Conservation (phyloP, 1,284 basidiomycete species). For the Ustilago nuda region DNA sequence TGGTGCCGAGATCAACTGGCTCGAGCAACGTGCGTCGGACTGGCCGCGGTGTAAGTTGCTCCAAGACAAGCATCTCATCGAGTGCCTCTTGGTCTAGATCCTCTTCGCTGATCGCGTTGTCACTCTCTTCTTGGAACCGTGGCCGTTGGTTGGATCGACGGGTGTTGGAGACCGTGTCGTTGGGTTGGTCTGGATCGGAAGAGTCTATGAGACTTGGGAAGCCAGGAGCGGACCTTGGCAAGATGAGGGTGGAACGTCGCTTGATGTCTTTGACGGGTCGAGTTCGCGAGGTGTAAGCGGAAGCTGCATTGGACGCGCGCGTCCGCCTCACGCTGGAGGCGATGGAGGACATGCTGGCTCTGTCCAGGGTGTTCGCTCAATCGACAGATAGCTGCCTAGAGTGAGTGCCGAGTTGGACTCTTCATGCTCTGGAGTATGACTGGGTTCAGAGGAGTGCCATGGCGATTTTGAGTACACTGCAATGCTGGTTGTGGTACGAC, state of each 20-base stretch:
- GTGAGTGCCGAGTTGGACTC: too few species aligned
- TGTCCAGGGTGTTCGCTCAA: not conserved
- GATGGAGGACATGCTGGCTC: conserved; percentile 12
- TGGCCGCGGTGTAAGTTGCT: conserved; percentile 34
- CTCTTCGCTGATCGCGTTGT: conserved; percentile 13
- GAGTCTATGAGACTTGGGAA: conserved; percentile 4
- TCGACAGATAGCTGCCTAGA: too few species aligned
- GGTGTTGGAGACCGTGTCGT: conserved; percentile 3
- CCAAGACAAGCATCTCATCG: conserved; percentile 30
- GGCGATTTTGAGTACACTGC: not conserved
- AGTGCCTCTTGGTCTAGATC: conserved; percentile 26
- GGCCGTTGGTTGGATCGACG: conserved; percentile 1
- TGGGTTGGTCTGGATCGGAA: conserved; percentile 19
- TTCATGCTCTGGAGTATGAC: too few species aligned
- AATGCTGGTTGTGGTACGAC: not conserved
- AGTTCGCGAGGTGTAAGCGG: conserved; percentile 10
- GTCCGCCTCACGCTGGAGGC: conserved; percentile 19
- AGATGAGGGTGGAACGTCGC: conserved; percentile 11
- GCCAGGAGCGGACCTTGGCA: not conserved
- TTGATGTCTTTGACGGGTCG: conserved; percentile 1
- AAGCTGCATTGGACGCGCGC: conserved; percentile 27
- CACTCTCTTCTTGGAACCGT: not conserved
- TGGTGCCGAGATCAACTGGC: conserved; percentile 21
- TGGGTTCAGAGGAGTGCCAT: not conserved
- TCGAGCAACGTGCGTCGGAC: conserved; percentile 18